These are phyloP conservation scores for Botrytis paeoniae DNA, from an alignment of 2,329 filamentous ascomycete species.

Conservation along the genomic window DNA sequence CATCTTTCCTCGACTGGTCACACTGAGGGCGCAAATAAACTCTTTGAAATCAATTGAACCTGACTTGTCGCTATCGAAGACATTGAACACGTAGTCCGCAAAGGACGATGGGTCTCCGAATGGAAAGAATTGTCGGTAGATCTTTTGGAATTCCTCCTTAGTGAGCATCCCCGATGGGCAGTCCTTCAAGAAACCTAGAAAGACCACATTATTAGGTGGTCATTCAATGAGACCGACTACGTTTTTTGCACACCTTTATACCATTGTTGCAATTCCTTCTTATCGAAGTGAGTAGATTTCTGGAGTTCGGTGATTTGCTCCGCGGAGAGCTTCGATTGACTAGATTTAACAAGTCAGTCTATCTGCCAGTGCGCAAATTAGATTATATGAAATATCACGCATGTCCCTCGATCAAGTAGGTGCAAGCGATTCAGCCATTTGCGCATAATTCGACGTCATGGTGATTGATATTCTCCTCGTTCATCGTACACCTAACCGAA, in stretches of 20 bases:
- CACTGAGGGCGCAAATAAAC: constrained; percentile 96
- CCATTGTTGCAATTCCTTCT: constrained; percentile 99
- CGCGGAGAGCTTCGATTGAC: constrained; percentile 97
- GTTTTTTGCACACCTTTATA: constrained; percentile 75
- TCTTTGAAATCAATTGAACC: constrained; percentile 99
- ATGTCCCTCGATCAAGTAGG: not conserved
- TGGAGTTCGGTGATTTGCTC: constrained; percentile 94
- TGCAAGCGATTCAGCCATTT: not conserved
- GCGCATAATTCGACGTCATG: not conserved
- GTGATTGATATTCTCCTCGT: not conserved
- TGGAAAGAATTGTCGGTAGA: constrained; percentile 99
- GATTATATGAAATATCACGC: not conserved
- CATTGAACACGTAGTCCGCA: constrained; percentile 98
- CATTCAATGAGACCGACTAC: constrained; percentile 22
- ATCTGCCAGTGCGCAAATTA: not conserved
- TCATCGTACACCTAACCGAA: not conserved
- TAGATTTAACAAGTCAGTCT: constrained; percentile 41
- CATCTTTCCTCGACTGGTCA: constrained; percentile 97
- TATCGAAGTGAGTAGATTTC: constrained; percentile 97
- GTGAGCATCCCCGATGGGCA: constrained; percentile 95
- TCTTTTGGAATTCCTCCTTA: constrained; percentile 99
- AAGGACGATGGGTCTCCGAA: constrained; percentile 97
- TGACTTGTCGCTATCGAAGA: constrained; percentile 96
- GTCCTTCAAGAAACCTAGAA: constrained; percentile 90
- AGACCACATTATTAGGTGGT: constrained; percentile 14